Evolutionary conservation across 78 protist species (phyloP).

Genomic region (Bigelowiella natans): DNA sequence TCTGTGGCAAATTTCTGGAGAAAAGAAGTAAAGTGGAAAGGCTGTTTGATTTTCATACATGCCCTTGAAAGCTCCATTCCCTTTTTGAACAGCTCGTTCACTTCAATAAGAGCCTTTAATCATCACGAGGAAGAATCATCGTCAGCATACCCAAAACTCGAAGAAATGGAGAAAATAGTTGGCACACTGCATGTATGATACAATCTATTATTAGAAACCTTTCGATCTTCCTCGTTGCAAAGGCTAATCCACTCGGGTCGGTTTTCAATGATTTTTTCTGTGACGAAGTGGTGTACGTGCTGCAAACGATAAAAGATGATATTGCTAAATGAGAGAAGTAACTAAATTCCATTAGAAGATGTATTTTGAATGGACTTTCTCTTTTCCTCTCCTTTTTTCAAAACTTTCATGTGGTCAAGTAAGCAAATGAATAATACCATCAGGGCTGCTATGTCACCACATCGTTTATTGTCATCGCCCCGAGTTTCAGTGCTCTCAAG

Average conservation of each 20-base stretch:
- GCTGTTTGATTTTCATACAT: not conserved
- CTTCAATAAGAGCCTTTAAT: too few relatives aligned
- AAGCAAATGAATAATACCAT: not conserved
- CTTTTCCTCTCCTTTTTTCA: too few relatives aligned
- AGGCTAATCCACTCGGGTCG: not conserved
- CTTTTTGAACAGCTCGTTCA: not conserved
- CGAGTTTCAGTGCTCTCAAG: not conserved
- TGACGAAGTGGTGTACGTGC: not conserved
- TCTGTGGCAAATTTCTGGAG: not conserved
- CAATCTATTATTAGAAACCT: not conserved
- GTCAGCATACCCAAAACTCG: too few relatives aligned
- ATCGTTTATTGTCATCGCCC: not conserved
- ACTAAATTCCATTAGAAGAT: too few relatives aligned
- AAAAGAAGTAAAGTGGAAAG: not conserved
- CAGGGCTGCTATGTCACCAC: not conserved
- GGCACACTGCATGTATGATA: too few relatives aligned
- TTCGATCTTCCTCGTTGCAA: not conserved
- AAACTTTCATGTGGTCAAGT: not conserved
- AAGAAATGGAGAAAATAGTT: too few relatives aligned
- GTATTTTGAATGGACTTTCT: too few relatives aligned
- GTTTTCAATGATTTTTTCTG: not conserved
- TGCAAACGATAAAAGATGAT: not conserved
- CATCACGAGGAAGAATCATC: too few relatives aligned
- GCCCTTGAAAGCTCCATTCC: not conserved
- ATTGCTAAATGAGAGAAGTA: not conserved